Evolutionary conservation across 2,329 filamentous ascomycete genomes (phyloP).

Genomic region (Aspergillus quadricinctus): DNA sequence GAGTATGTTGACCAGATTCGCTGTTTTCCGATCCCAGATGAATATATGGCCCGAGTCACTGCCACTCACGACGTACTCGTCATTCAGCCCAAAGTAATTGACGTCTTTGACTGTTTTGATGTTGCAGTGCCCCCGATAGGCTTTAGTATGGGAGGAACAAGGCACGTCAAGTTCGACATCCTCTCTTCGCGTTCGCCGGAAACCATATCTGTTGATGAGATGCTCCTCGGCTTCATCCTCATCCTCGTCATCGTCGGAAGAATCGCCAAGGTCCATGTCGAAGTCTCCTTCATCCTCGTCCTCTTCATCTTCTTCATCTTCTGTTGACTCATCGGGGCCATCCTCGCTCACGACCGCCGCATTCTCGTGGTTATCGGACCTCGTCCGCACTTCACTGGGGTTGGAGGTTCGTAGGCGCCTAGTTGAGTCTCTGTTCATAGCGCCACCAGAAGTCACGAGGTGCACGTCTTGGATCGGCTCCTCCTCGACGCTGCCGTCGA

Average conservation of each 20-base stretch:
- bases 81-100: slow-evolving; percentile 62
- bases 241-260: slow-evolving; percentile 25
- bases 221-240: slow-evolving; percentile 33
- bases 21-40: slow-evolving; percentile 63
- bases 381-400: not conserved
- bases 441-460: slow-evolving; percentile 16
- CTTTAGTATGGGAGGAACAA: slow-evolving; percentile 52
- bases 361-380: slow-evolving; percentile 2
- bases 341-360: not conserved
- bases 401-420: not conserved
- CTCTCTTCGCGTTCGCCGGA: slow-evolving; percentile 45
- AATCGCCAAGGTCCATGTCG: slow-evolving; percentile 28
- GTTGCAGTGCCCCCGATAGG: slow-evolving; percentile 63
- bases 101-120: slow-evolving; percentile 66
- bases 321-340: slow-evolving; percentile 14
- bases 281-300: slow-evolving; percentile 28
- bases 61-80: slow-evolving; percentile 65
- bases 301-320: slow-evolving; percentile 21
- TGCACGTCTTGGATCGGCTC: slow-evolving; percentile 37
- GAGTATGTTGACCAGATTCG: slow-evolving; percentile 59
- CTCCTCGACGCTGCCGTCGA: slow-evolving; percentile 45
- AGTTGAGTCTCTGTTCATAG: not conserved
- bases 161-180: slow-evolving; percentile 53
- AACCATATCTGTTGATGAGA: slow-evolving; percentile 47
- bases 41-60: slow-evolving; percentile 64